Conservation (phyloP, 2,329 filamentous ascomycete species). For the Chrysoporthe deuterocubensis region DNA sequence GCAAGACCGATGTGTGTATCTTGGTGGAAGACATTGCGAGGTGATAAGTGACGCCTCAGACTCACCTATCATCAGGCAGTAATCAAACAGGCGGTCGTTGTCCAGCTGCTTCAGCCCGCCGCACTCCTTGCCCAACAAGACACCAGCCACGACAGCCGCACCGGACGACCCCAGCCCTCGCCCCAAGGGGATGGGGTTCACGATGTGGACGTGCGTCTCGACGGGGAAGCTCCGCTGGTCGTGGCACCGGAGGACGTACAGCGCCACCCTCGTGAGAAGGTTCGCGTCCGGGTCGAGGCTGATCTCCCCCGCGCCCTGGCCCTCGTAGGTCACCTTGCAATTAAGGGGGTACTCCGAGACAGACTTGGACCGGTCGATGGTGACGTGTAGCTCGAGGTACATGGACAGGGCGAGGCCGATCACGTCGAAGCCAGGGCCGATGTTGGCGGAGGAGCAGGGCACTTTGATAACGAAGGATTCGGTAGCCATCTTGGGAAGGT, state of each 20-base stretch:
- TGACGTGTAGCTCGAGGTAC: constrained; percentile 88
- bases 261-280: constrained; percentile 88
- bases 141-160: constrained; percentile 92
- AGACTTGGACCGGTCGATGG: constrained; percentile 64
- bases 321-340: constrained; percentile 90
- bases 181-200: constrained; percentile 92
- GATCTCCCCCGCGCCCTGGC: constrained; percentile 77
- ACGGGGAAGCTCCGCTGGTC: constrained; percentile 80
- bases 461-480: constrained; percentile 75
- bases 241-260: constrained; percentile 95
- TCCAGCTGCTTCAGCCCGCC: constrained; percentile 75
- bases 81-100: constrained; percentile 87
- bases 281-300: constrained; percentile 84
- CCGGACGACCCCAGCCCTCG: constrained; percentile 94
- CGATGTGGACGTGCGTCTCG: constrained; percentile 90
- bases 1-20: background rate
- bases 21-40: background rate
- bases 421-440: constrained; percentile 96
- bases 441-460: constrained; percentile 96
- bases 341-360: constrained; percentile 70
- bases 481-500: constrained; percentile 22
- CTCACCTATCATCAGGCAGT: constrained; percentile 92
- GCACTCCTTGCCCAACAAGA: constrained; percentile 89
- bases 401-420: constrained; percentile 93
- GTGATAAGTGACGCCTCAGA: constrained; percentile 16